Evolutionary conservation across 202 grass and related monocot genomes (phyloP).

Genomic region (Digitaria exilis): DNA sequence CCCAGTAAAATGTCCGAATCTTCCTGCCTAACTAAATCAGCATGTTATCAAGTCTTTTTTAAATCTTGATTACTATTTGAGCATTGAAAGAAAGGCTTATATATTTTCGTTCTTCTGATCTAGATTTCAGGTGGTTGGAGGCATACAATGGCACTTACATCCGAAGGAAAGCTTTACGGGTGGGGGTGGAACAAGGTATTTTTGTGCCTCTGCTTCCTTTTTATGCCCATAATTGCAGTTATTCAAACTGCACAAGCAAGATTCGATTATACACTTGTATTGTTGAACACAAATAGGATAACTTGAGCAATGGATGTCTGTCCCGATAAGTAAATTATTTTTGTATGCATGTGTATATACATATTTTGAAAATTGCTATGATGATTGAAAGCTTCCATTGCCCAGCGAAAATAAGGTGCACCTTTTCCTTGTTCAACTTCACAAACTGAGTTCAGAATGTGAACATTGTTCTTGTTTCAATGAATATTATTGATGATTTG

Average conservation of each 20-base stretch:
- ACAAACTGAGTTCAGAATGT: neutral
- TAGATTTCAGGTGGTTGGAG: slow-evolving; percentile 99
- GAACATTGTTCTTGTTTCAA: neutral
- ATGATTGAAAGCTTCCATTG: neutral
- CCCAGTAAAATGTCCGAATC: neutral
- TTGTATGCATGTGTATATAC: neutral
- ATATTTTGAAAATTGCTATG: neutral
- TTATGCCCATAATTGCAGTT: neutral
- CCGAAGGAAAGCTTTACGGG: slow-evolving; percentile 95
- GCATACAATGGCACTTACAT: slow-evolving; percentile 95
- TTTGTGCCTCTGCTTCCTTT: slow-evolving; percentile 28
- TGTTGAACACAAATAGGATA: neutral
- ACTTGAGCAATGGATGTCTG: neutral
- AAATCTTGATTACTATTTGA: slow-evolving; percentile 8
- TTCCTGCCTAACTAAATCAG: neutral
- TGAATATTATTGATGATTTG: slow-evolving; percentile 24
- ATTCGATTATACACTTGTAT: slow-evolving; percentile 20
- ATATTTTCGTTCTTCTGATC: slow-evolving; percentile 36
- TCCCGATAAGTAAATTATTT: neutral
- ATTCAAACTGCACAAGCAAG: neutral
- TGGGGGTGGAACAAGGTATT: slow-evolving; percentile 99
- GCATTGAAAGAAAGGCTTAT: slow-evolving; percentile 19
- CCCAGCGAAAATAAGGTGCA: neutral
- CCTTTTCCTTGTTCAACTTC: neutral
- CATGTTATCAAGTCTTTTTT: neutral